Conservation (phyloP, 768 basidiomycete species). For the Pleurotus tuoliensis region DNA sequence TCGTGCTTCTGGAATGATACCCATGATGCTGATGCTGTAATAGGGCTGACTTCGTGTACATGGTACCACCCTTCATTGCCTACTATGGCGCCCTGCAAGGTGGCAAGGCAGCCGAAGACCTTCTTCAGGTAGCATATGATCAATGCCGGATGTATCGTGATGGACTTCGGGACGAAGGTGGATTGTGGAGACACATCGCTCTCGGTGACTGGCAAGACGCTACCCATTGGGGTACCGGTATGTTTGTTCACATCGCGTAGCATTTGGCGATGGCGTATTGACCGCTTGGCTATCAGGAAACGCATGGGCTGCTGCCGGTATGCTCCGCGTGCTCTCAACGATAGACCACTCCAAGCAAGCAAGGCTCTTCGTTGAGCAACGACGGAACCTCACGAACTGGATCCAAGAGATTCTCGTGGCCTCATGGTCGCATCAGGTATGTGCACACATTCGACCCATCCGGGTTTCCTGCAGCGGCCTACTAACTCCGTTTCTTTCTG, state of each 20-base stretch:
- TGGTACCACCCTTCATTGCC: constrained; percentile 65
- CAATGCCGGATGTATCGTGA: constrained; percentile 56
- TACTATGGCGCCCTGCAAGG: constrained; percentile 53
- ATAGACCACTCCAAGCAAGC: constrained; percentile 42
- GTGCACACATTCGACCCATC: neutral
- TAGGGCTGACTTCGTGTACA: constrained; percentile 59
- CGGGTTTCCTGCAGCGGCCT: neutral
- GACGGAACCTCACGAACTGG: constrained; percentile 45
- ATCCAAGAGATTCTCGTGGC: constrained; percentile 46
- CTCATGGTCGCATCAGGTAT: constrained; percentile 42
- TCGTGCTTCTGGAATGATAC: neutral
- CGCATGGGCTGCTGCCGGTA: constrained; percentile 66
- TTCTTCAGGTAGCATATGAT: constrained; percentile 49
- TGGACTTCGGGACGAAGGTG: constrained; percentile 41
- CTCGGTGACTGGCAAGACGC: constrained; percentile 42
- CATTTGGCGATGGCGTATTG: too few relatives aligned
- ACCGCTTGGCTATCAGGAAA: constrained; percentile 35
- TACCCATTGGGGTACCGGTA: constrained; percentile 58
- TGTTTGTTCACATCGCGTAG: neutral
- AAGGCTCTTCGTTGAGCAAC: constrained; percentile 31
- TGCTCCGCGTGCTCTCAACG: constrained; percentile 55
- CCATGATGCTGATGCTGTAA: constrained; percentile 1
- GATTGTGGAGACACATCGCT: constrained; percentile 55
- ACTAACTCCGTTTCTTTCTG: neutral
- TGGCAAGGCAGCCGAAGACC: constrained; percentile 24